These are phyloP conservation scores for Setomelanomma holmii DNA, from an alignment of 2,329 filamentous ascomycete species.

Conservation along the genomic window DNA sequence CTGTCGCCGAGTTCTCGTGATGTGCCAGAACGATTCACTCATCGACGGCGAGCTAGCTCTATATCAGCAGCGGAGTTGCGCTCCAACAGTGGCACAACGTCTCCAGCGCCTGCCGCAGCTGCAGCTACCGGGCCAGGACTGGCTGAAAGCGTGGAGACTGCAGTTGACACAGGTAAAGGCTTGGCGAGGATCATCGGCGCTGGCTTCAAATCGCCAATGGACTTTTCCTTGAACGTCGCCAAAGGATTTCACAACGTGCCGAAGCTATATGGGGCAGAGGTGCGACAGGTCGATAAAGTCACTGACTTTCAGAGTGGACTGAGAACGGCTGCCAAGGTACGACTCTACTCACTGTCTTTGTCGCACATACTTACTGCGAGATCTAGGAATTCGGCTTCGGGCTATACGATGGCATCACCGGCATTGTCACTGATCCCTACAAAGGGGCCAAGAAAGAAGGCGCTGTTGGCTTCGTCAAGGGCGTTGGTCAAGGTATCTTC, in stretches of 20 bases:
- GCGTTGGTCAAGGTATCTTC: conserved; percentile 82
- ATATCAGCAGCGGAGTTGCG: conserved; percentile 23
- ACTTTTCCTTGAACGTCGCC: conserved; percentile 81
- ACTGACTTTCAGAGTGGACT: conserved; percentile 79
- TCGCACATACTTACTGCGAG: conserved; percentile 11
- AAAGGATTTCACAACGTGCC: conserved; percentile 90
- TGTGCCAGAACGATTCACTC: conserved; percentile 2
- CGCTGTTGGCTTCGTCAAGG: conserved; percentile 74
- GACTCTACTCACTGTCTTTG: not conserved
- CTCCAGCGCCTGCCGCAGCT: conserved; percentile 3
- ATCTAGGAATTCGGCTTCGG: conserved; percentile 74
- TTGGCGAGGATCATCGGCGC: conserved; percentile 75
- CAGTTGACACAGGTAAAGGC: conserved; percentile 70
- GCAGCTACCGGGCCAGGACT: conserved; percentile 10
- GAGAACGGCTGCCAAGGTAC: conserved; percentile 74
- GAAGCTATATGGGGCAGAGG: conserved; percentile 81
- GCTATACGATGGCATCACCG: conserved; percentile 81
- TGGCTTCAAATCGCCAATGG: conserved; percentile 81
- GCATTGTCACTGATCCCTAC: conserved; percentile 78
- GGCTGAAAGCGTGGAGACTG: conserved; percentile 57
- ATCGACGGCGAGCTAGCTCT: conserved; percentile 24
- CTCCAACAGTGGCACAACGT: conserved; percentile 24
- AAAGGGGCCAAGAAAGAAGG: conserved; percentile 73
- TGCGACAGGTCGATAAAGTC: conserved; percentile 79
- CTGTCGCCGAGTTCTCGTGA: conserved; percentile 7